Percentiles rank a stretch among this genome's conserved stretches.
phyloP scores from a whole-genome alignment of 1,284 basidiomycete species.

The Sparassis latifolia region DNA sequence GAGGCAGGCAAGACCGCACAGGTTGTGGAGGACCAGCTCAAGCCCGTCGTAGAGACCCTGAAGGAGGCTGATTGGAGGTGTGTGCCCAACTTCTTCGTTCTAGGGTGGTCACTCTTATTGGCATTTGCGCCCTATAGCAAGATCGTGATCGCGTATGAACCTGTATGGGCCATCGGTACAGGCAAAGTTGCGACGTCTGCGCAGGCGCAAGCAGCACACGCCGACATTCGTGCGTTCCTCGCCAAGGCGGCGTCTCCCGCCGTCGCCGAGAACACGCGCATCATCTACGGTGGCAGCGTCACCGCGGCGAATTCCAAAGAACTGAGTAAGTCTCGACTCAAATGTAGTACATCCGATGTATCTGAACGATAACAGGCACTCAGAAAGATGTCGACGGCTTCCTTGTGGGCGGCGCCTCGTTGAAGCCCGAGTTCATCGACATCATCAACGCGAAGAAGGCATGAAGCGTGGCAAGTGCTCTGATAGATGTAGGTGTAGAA shows the following conservation, averaged over 20 bases:
- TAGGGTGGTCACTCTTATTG: background rate
- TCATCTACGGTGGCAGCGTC: slow-evolving; percentile 97
- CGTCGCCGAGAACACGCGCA: slow-evolving; percentile 74
- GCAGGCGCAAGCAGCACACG: slow-evolving; percentile 94
- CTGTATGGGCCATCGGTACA: slow-evolving; percentile 98
- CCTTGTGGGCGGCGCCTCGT: slow-evolving; percentile 95
- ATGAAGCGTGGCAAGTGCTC: slow-evolving; percentile 6
- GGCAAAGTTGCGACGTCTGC: slow-evolving; percentile 89
- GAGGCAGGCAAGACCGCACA: slow-evolving; percentile 75
- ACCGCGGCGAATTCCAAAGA: slow-evolving; percentile 85
- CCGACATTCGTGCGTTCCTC: slow-evolving; percentile 79
- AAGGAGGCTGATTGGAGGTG: slow-evolving; percentile 77
- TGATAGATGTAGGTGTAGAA: background rate
- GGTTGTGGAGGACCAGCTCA: slow-evolving; percentile 82
- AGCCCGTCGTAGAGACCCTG: slow-evolving; percentile 66
- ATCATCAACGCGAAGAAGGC: slow-evolving; percentile 74
- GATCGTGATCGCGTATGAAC: slow-evolving; percentile 93
- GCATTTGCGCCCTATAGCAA: slow-evolving; percentile 43
- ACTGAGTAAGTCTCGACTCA: slow-evolving; percentile 51
- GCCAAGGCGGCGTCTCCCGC: slow-evolving; percentile 55
- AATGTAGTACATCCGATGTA: background rate
- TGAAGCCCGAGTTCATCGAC: slow-evolving; percentile 95
- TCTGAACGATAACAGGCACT: slow-evolving; percentile 36
- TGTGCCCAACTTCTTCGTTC: background rate
- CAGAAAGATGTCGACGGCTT: slow-evolving; percentile 96